Base-by-base conservation (phyloP, 228 moss, liverwort and hornwort genomes). In the Sphagnum magellanicum region DNA sequence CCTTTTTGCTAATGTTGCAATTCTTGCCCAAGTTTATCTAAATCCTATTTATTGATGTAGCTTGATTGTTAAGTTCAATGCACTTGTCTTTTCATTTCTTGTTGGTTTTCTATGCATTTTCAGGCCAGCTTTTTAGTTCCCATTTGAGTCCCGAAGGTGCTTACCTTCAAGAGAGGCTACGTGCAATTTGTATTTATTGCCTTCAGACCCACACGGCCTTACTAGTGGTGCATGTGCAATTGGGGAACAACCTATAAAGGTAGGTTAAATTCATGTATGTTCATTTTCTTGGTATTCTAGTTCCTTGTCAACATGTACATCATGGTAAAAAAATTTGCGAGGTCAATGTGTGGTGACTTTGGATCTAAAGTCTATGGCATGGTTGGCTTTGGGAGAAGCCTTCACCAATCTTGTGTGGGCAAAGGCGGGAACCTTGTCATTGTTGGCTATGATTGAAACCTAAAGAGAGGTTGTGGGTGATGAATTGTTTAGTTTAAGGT, bases 351-450 rank as follows among this genome's bases (percentile, higher is more conserved):
- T 3, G 51, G 2, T 51, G 5, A 53, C 47, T 52, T 75, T 98
- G 74, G 79, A 98, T 81, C 79, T 93, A 0, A 93, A 90, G 75
- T 90, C 93, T n/a, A 98, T 98, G 97, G 97, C 97, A 10, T 85
- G 91, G 71, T 80, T 98, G 68, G 90, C 97, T 64, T 67, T 98
- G 52, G 97, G 93, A 74, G 93, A 98, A 74, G 85, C 97, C n/a
- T 75, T 98, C 17, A 98, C 93, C 50, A 98, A 98, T 74, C 91
- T 98, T 64, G 90, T 98, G 49, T 98, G 97, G 97, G 97, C 97
- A 3, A 91, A 98, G 93, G 96, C 92, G 68, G 49, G 78, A 32
- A 32, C 32, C 32, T 2, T 32, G 1, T 32, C 32, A 32, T 1
- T 32, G 1, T 32, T 32, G 32, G 1, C 0, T 2, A 32, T 32